phyloP scores from a whole-genome alignment of 164 flowering plant genomes.

The Cinnamomum chago region DNA sequence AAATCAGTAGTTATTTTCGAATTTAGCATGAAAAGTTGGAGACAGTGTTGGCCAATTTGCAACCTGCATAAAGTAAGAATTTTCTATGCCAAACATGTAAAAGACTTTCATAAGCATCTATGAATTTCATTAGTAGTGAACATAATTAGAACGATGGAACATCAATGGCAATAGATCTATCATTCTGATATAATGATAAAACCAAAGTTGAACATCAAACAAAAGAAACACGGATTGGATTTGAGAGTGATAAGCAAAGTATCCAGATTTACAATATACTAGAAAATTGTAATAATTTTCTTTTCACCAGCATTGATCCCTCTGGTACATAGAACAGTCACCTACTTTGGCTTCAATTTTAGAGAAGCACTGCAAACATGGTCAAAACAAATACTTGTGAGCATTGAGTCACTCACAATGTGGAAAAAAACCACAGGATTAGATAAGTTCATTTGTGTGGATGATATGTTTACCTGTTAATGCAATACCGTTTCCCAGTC shows the following conservation, averaged over 20 bases:
- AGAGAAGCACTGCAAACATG: constrained; percentile 58
- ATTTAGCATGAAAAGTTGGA: too few relatives aligned
- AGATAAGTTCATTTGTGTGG: neutral
- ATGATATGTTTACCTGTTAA: constrained; percentile 56
- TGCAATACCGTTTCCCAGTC: constrained; percentile 85
- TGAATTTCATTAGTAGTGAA: neutral
- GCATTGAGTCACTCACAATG: neutral
- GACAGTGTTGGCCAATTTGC: too few relatives aligned
- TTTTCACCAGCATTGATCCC: neutral
- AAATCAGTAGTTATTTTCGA: too few relatives aligned
- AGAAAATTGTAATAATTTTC: neutral
- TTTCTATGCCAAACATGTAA: too few relatives aligned
- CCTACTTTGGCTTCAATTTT: constrained; percentile 59
- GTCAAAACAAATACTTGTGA: constrained; percentile 4
- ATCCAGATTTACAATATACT: neutral
- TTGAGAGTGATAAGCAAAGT: neutral
- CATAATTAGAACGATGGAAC: neutral
- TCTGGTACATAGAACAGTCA: neutral
- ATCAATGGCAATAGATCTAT: neutral
- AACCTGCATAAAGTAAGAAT: too few relatives aligned
- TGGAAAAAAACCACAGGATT: neutral
- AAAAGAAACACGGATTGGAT: neutral
- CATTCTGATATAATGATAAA: neutral
- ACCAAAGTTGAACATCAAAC: neutral
- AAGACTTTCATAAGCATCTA: neutral